Evolutionary conservation across 495 filamentous ascomycete species (phyloP).

Genomic region (Rhizodiscina lignyota): DNA sequence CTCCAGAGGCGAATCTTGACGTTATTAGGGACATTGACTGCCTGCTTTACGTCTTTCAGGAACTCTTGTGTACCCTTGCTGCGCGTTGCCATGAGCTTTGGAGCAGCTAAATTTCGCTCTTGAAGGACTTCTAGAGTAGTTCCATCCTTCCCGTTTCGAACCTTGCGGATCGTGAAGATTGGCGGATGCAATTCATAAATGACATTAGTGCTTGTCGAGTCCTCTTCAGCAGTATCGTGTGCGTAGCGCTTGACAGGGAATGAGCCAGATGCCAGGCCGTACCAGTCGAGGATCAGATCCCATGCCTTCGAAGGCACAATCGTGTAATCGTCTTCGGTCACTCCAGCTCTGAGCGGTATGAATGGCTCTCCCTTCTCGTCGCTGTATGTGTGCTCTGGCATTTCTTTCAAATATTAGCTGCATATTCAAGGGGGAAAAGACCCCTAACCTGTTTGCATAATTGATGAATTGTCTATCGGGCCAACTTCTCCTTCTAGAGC

Average conservation of each 20-base stretch:
- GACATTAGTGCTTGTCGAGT: slow-evolving; percentile 38
- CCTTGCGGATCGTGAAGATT: slow-evolving; percentile 69
- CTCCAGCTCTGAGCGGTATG: slow-evolving; percentile 43
- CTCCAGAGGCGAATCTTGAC: slow-evolving; percentile 72
- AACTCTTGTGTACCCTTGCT: slow-evolving; percentile 53
- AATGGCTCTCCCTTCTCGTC: slow-evolving; percentile 44
- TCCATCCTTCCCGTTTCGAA: slow-evolving; percentile 39
- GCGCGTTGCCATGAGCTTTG: slow-evolving; percentile 48
- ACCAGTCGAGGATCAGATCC: slow-evolving; percentile 67
- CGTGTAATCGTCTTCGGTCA: slow-evolving; percentile 54
- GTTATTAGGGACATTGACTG: slow-evolving; percentile 42
- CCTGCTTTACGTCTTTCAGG: slow-evolving; percentile 50
- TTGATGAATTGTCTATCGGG: slow-evolving; percentile 58
- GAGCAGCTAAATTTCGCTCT: slow-evolving; percentile 30
- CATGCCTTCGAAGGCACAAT: slow-evolving; percentile 65
- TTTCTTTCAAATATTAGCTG: too few species aligned
- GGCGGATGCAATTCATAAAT: slow-evolving; percentile 75
- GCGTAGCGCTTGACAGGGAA: slow-evolving; percentile 57
- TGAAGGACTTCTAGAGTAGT: slow-evolving; percentile 43
- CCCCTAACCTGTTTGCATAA: neutral
- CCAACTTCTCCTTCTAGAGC: slow-evolving; percentile 49
- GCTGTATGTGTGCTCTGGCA: slow-evolving; percentile 20
- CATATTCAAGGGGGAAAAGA: neutral
- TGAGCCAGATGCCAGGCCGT: slow-evolving; percentile 56
- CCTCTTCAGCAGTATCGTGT: slow-evolving; percentile 49